Evolutionary conservation across 306 rosid species (phyloP), one percentile per base, ranked within the genome.

Genomic region (Echinosophora koreensis): DNA sequence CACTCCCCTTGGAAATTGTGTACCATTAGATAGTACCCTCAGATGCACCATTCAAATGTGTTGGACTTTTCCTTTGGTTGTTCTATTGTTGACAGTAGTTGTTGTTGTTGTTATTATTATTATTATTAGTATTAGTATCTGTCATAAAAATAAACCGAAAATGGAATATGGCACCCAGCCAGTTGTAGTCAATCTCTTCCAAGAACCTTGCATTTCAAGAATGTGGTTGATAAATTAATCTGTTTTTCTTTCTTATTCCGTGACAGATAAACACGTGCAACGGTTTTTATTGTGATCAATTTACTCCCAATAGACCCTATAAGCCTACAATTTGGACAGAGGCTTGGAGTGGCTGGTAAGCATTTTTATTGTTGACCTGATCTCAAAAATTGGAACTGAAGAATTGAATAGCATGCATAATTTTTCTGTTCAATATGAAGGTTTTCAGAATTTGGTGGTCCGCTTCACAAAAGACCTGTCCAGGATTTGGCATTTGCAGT

Each of bases 311-410:
- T 77, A 93, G 67, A 78, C 98, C 99, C 22, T 85, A 96, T 80
- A 96, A 96, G 78, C 99, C 99, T 58, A 80, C 92, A 55, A 88
- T 96, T 35, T 96, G 99, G 99, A 96, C 99, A 10, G 99, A 96
- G 86, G 97, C 99, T 71, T 96, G 99, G 99, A 96, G 93, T 82
- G 99, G 99, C 83, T 96, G 99, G 99, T 96, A 85, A 77, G 80
- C n/a, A 73, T 69, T 56, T 16, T 77, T 59, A 30, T 34, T 78
- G 51, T 80, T 17, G 39, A 34, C 64, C 72, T 58, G 3, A 22
- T 22, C 22, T 22, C 22, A 38, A 44, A 30, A 34, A 69, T 59
- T 39, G 58, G 81, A 69, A 69, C 69, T 68, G 54, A 47, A 66
- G 27, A 51, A 71, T 60, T 60, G 75, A 64, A 55, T 59, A 47